These are phyloP conservation scores for Lojkania enalia DNA, from an alignment of 2,329 filamentous ascomycete genomes.

Conservation along the genomic window DNA sequence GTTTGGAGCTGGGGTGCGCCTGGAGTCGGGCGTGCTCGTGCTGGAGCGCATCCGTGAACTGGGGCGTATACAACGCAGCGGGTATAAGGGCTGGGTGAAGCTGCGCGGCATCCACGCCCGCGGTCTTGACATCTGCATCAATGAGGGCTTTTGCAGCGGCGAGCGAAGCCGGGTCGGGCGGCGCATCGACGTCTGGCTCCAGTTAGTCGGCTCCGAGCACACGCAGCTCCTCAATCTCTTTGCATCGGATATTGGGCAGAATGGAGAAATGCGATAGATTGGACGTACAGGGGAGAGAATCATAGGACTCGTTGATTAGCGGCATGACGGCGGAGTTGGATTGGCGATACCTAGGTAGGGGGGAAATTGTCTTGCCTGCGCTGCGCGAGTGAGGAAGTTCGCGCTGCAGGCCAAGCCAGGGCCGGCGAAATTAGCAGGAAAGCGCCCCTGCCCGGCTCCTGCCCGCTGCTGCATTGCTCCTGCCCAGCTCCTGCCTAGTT, in stretches of 20 bases:
- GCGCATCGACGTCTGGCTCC: constrained; percentile 74
- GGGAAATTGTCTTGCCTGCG: constrained; percentile 18
- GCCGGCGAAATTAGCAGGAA: constrained; percentile 4
- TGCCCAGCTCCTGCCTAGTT: too few relatives aligned
- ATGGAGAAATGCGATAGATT: constrained; percentile 13
- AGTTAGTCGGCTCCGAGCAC: constrained; percentile 48
- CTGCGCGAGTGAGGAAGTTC: constrained; percentile 17
- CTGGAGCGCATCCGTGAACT: constrained; percentile 68
- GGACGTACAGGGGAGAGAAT: constrained; percentile 76
- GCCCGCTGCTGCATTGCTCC: too few relatives aligned
- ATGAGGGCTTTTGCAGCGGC: constrained; percentile 71
- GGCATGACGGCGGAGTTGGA: constrained; percentile 57
- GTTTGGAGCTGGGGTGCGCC: constrained; percentile 51
- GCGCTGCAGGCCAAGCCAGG: constrained; percentile 1
- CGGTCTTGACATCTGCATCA: constrained; percentile 57
- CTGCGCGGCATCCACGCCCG: constrained; percentile 50
- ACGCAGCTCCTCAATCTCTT: constrained; percentile 1
- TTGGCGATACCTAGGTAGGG: constrained; percentile 4
- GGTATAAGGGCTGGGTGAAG: constrained; percentile 63
- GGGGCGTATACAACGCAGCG: constrained; percentile 51
- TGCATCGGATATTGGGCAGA: constrained; percentile 59
- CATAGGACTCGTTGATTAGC: constrained; percentile 70
- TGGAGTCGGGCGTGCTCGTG: constrained; percentile 71
- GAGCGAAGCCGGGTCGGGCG: constrained; percentile 66
- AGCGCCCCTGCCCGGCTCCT: neutral